phyloP scores from a whole-genome alignment of 176 grass and related monocot genomes.

The Tuctoria greenei region DNA sequence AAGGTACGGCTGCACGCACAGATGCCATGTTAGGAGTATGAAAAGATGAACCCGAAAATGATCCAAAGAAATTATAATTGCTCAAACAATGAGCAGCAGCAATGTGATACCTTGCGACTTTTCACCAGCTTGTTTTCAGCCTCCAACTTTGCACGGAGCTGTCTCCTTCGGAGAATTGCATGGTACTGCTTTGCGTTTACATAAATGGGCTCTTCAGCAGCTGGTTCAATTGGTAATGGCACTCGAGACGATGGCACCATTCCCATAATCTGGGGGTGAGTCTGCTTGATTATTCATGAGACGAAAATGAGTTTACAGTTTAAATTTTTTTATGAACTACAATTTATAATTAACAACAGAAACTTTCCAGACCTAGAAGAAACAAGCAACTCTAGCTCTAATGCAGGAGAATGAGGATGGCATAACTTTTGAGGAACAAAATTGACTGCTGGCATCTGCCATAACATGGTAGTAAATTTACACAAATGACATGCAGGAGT shows the following conservation, averaged over 20 bases:
- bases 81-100: no score
- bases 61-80: no score
- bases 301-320: slow-evolving; percentile 5
- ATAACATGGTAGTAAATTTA: not conserved
- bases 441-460: not conserved
- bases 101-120: slow-evolving; percentile 65
- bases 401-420: not conserved
- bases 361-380: slow-evolving; percentile 6
- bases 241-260: slow-evolving; percentile 61
- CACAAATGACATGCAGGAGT: not conserved
- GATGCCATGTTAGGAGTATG: not conserved
- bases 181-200: slow-evolving; percentile 94
- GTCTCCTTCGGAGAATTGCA: slow-evolving; percentile 88
- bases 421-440: not conserved
- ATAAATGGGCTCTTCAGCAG: slow-evolving; percentile 88
- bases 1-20: slow-evolving; percentile 52
- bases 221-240: slow-evolving; percentile 71
- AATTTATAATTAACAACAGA: not conserved
- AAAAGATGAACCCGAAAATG: no score
- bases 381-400: not conserved
- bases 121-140: slow-evolving; percentile 96
- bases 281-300: slow-evolving; percentile 44
- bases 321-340: no score
- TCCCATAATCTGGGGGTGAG: slow-evolving; percentile 68
- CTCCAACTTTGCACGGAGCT: slow-evolving; percentile 85